Percentiles rank a stretch among this genome's conserved stretches.
These are phyloP conservation scores for Xylaria cubensis DNA, from an alignment of 495 filamentous ascomycete genomes.

Conservation along the genomic window DNA sequence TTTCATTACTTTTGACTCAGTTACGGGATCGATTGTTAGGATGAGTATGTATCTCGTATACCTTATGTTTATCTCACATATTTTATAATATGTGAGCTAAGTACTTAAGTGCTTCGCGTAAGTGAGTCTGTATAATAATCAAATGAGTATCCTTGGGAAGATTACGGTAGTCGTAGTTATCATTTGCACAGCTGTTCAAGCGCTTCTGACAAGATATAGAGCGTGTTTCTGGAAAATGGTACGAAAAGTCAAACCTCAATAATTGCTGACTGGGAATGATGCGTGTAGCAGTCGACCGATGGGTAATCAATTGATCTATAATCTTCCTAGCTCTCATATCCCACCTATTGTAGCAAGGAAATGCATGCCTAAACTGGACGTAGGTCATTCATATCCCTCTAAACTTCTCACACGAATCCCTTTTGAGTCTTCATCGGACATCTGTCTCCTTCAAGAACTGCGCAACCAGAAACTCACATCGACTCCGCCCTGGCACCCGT, in stretches of 20 bases:
- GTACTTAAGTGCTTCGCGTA: no score
- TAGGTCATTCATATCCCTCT: neutral
- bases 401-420: neutral
- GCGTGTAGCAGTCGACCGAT: neutral
- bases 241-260: neutral
- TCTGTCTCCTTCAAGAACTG: neutral
- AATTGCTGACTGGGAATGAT: neutral
- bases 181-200: no score
- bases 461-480: conserved; percentile 28
- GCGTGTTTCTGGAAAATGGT: neutral
- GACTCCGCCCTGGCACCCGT: conserved; percentile 3
- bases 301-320: neutral
- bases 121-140: no score
- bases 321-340: neutral
- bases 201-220: no score
- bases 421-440: neutral
- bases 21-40: no score
- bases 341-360: neutral
- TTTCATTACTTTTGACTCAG: neutral
- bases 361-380: neutral
- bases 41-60: no score
- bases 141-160: no score
- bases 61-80: no score
- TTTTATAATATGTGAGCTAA: no score
- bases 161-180: no score